Evolutionary conservation across 2,329 filamentous ascomycete species (phyloP), one percentile per base, ranked within the genome.

Genomic region (Neonectria ditissima): DNA sequence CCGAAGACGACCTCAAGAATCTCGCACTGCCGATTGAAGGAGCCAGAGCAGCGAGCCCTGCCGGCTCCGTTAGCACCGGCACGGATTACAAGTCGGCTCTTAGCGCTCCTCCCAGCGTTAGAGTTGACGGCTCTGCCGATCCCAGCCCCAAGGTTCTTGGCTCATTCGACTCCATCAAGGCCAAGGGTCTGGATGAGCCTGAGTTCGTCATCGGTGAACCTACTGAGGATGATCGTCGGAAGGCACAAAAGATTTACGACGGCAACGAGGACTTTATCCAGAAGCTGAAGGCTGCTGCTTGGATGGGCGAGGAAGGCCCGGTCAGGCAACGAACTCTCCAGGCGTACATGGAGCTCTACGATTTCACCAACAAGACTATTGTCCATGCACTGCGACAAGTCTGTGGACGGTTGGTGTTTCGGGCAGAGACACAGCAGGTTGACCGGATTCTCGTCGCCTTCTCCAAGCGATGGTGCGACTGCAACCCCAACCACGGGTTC

Each of bases 401-500:
- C 26, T 99, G 96, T 77, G 87, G 87, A 56, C 91, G 92, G 32
- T 84, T 98, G 24, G 85, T 96, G 5, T 84, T 99, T 61, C 92
- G 92, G 69, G 96, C 92, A 43, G 96, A 99, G 80, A 97, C 94
- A 3, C 96, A 99, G 79, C 95, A 99, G 78, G 93, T 99, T 20
- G 96, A 99, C 77, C 91, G 96, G 34, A 95, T 99, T 63, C 81
- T 99, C 67, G 92, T 97, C 73, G 91, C 92, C 20, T 95, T 98
- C 73, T 93, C 96, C 3, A 89, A 89, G 68, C 86, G 95, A 65
- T 99, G 96, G 96, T 97, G 93, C 77, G 88, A 92, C 70, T 97
- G 94, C 83, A 99, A 99, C 76, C 88, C 92, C 1, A 91, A 90
- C 45, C 94, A 99, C 78, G 94, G 95, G 14, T 99, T 98, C 84